These are phyloP conservation scores for Ricinus communis DNA, from an alignment of 345 rosid genomes.

Conservation along the genomic window DNA sequence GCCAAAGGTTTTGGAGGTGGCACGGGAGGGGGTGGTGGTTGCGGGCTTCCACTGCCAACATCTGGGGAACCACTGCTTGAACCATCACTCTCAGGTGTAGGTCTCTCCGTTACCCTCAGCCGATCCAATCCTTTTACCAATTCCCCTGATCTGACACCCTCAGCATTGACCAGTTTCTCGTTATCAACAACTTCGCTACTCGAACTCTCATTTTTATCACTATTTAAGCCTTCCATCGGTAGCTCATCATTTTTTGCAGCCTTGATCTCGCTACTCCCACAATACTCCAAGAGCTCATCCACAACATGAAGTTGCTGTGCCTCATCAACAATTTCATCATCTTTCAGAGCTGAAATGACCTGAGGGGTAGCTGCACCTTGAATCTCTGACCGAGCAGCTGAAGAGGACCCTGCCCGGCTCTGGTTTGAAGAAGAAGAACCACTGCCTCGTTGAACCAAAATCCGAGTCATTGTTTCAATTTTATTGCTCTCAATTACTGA, in stretches of 20 bases:
- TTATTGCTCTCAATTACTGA: conserved; percentile 20
- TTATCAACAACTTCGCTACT: conserved; percentile 41
- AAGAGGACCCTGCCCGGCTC: conserved; percentile 60
- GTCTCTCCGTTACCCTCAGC: conserved; percentile 42
- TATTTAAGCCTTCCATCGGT: conserved; percentile 30
- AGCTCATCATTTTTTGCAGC: conserved; percentile 45
- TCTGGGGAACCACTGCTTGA: conserved; percentile 42
- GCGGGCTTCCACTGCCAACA: conserved; percentile 41
- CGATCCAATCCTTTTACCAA: conserved; percentile 36
- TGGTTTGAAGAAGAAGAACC: conserved; percentile 85
- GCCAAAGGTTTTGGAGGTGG: conserved; percentile 75
- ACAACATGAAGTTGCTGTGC: conserved; percentile 48
- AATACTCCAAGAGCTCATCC: conserved; percentile 48
- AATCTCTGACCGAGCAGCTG: conserved; percentile 52
- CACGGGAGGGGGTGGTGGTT: conserved; percentile 80
- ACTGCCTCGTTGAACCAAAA: conserved; percentile 89
- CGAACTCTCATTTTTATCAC: conserved; percentile 32
- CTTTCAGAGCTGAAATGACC: conserved; percentile 42
- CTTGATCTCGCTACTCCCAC: conserved; percentile 46
- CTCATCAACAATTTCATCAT: conserved; percentile 65
- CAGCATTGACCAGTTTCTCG: conserved; percentile 39
- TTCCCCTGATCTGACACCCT: conserved; percentile 36
- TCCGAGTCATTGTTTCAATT: conserved; percentile 66
- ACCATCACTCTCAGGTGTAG: conserved; percentile 49
- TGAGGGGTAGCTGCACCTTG: conserved; percentile 40